Evolutionary conservation across 805 yeast genomes (phyloP).

Genomic region (Yarrowia bubula): DNA sequence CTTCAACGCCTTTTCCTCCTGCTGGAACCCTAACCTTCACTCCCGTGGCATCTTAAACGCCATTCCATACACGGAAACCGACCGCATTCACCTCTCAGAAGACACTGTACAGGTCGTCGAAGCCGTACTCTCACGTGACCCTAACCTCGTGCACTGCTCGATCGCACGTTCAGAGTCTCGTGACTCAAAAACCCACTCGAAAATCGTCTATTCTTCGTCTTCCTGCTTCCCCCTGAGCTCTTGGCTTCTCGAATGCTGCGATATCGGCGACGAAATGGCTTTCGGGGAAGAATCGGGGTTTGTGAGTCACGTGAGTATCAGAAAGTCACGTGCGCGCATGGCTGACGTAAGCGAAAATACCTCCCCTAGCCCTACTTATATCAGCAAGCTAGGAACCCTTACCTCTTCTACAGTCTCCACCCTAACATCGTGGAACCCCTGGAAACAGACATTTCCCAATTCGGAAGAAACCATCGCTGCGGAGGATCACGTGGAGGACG

Average conservation of each 20-base stretch:
- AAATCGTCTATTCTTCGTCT: conserved; percentile 6
- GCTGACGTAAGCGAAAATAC: conserved; percentile 6
- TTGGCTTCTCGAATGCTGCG: conserved; percentile 21
- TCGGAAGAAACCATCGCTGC: conserved; percentile 25
- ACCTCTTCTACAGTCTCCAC: not conserved
- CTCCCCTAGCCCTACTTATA: not conserved
- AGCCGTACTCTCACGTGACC: not conserved
- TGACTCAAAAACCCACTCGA: not conserved
- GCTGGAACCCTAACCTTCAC: conserved; percentile 31
- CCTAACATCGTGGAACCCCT: not conserved
- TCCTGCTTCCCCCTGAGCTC: not conserved
- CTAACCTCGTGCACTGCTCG: not conserved
- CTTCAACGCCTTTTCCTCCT: conserved; percentile 32
- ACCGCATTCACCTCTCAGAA: conserved; percentile 29
- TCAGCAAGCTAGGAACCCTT: not conserved
- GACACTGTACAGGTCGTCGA: conserved; percentile 29
- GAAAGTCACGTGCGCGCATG: conserved; percentile 5
- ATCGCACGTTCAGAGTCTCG: conserved; percentile 5
- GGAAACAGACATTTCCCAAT: conserved; percentile 16
- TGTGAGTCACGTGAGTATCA: conserved; percentile 12
- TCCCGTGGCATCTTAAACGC: conserved; percentile 29
- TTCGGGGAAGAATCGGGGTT: conserved; percentile 10
- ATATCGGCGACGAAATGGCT: conserved; percentile 7
- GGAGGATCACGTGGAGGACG: conserved; percentile 1
- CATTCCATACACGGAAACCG: conserved; percentile 29